These are phyloP conservation scores for Hygrophorus russula DNA, from an alignment of 768 basidiomycete species.

Conservation along the genomic window DNA sequence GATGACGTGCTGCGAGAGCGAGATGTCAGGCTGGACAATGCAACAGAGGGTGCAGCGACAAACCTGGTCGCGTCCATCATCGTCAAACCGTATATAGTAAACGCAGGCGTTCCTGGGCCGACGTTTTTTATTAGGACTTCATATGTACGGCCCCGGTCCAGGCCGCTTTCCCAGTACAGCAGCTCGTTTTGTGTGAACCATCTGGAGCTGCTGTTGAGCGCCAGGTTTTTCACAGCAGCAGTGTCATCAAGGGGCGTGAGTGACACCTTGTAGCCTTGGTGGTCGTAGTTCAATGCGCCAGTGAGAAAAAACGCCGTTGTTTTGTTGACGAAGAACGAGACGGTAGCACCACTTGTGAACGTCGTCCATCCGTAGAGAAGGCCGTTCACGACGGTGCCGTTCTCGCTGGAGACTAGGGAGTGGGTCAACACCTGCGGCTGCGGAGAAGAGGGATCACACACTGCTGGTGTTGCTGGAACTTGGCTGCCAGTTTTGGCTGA, in stretches of 20 bases:
- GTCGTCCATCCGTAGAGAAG: too few relatives aligned
- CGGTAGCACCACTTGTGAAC: neutral
- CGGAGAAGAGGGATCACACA: too few relatives aligned
- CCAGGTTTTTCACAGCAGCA: too few relatives aligned
- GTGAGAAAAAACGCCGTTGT: neutral
- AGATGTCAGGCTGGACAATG: too few relatives aligned
- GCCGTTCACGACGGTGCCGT: too few relatives aligned
- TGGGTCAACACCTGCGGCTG: too few relatives aligned
- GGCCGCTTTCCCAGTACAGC: constrained; percentile 10
- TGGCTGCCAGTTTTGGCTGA: too few relatives aligned
- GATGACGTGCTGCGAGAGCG: too few relatives aligned
- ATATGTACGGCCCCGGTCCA: constrained; percentile 11
- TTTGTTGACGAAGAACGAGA: neutral
- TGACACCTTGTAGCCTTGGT: neutral
- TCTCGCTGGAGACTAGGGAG: too few relatives aligned
- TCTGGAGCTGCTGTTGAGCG: constrained; percentile 13
- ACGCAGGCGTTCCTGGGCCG: neutral
- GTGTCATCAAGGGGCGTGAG: neutral
- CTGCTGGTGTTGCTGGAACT: too few relatives aligned
- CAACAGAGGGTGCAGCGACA: too few relatives aligned
- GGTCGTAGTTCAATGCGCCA: neutral
- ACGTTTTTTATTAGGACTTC: constrained; percentile 1
- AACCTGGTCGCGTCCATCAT: neutral
- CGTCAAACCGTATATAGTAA: neutral
- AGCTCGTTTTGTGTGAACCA: constrained; percentile 13